Conservation (phyloP, 2,329 filamentous ascomycete species). For the Xylariaceae sp. region DNA sequence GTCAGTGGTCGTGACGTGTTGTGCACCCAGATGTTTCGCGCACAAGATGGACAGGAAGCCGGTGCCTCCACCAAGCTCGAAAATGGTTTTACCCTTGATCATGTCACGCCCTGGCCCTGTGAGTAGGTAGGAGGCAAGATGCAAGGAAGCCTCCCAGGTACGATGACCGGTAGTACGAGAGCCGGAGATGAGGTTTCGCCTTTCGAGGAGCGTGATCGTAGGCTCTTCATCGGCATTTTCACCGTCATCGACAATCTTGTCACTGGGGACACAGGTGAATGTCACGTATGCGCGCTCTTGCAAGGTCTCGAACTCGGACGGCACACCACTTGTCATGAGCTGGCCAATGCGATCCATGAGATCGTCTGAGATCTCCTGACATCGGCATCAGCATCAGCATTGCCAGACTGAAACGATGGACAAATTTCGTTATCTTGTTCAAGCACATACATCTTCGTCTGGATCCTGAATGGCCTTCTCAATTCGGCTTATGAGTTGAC, state of each 20-base stretch:
- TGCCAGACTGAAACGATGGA: neutral
- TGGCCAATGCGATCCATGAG: constrained; percentile 51
- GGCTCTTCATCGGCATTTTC: constrained; percentile 27
- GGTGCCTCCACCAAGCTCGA: constrained; percentile 64
- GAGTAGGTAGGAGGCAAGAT: constrained; percentile 56
- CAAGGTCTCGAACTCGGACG: constrained; percentile 35
- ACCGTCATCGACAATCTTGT: neutral
- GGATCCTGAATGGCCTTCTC: constrained; percentile 54
- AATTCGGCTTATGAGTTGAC: constrained; percentile 51
- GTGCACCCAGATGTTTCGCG: constrained; percentile 51
- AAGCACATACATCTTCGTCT: constrained; percentile 49
- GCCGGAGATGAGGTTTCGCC: constrained; percentile 48
- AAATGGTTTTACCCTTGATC: constrained; percentile 48
- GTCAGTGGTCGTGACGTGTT: constrained; percentile 55
- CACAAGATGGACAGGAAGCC: constrained; percentile 61
- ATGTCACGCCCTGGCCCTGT: constrained; percentile 39
- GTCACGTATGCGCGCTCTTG: constrained; percentile 59
- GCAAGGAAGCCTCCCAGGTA: constrained; percentile 65
- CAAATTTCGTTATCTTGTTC: neutral
- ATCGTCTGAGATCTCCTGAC: constrained; percentile 53
- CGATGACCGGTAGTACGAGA: constrained; percentile 60
- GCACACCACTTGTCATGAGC: constrained; percentile 43
- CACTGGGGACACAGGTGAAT: constrained; percentile 42
- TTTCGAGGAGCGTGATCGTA: constrained; percentile 49
- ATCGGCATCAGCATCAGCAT: neutral